Base-by-base conservation (phyloP, 2,329 filamentous ascomycete species). In the Mariannaea elegans region DNA sequence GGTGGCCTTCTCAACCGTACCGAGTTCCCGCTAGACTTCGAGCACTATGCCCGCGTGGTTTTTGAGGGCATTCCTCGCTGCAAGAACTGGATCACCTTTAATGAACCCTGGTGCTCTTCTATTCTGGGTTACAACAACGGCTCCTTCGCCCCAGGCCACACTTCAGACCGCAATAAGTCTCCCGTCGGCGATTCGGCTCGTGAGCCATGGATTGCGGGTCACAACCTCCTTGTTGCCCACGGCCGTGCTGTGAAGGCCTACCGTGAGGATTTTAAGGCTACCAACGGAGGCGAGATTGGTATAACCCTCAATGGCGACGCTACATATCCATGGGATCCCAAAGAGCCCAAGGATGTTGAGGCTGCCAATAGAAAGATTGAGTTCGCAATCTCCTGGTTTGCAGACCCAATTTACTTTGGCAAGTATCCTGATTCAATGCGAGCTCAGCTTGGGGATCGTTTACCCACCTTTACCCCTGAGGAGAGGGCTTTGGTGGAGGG, bases 81-180 rank as follows among this genome's bases (percentile, higher is more conserved):
- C 71, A 92, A 93, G 81, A 84, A 92, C 78, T 97, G 93, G 93
- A 92, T 94, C 75, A 95, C 92, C 23, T 93, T 94, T 80, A 95
- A 95, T 75, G 92, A 97, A 80, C 93, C 93, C 3, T 95, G 91
- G 88, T 96, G 92, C 78, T 91, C 87, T 64, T 87, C 90, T 51
- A 89, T 95, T 62, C 83, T 95, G 39, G 92, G 92, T 32, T 95
- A 94, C 78, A 90, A 84, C 72, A 87, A 85, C 39, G 93, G 93
- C 24, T 80, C 87, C 63, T 93, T 94, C 73, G 93, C 93, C 10
- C 93, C 93, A 1, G 93, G 93, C n/a, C 89, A 87, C 72, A 92
- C 89, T 7, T 93, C 90, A 67, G 89, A 95, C 77, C 86, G 91
- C 63, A 83, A 73, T 61, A 91, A 89, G 82, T 92, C 85, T 49